A percentile compares a stretch with the other conserved stretches of the same genome.
These are phyloP conservation scores for Paramecium primaurelia DNA, from an alignment of 73 alveolate genomes.

Conservation along the genomic window DNA sequence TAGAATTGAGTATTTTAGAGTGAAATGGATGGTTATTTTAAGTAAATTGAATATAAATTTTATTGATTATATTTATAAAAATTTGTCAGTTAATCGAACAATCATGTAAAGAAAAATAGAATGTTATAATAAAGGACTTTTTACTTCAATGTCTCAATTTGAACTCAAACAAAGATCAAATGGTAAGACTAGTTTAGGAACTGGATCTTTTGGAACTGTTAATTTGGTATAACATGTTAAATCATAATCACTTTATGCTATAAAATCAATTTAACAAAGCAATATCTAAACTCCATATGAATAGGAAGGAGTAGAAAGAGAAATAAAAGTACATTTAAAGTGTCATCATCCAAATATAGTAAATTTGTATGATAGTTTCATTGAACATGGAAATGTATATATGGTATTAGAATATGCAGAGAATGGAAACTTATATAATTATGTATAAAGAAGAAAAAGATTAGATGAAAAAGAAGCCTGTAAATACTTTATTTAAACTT, in stretches of 20 bases:
- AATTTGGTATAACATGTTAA: neutral
- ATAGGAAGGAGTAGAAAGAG: constrained; percentile 56
- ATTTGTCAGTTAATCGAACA: constrained; percentile 51
- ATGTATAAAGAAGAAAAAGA: constrained; percentile 51
- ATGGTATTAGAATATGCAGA: constrained; percentile 59
- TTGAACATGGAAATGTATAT: constrained; percentile 52
- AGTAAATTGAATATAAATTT: neutral
- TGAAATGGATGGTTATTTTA: neutral
- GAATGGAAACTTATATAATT: constrained; percentile 61
- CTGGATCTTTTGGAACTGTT: constrained; percentile 47
- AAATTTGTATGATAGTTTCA: constrained; percentile 52
- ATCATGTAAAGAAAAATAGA: constrained; percentile 23
- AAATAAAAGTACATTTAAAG: constrained; percentile 50
- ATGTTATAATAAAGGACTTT: constrained; percentile 23
- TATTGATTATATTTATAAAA: constrained; percentile 11
- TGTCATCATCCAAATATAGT: constrained; percentile 53
- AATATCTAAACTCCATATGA: constrained; percentile 56
- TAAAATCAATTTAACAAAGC: neutral
- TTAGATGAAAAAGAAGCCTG: constrained; percentile 64
- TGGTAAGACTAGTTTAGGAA: constrained; percentile 43
- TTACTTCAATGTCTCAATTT: constrained; percentile 25
- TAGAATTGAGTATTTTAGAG: neutral
- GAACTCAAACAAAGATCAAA: constrained; percentile 11
- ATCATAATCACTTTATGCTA: constrained; percentile 4
- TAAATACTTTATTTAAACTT: constrained; percentile 54